Percentiles rank a stretch among this genome's conserved stretches.
phyloP scores from a whole-genome alignment of 768 basidiomycete genomes.

The Neoboletus brunneissimus region DNA sequence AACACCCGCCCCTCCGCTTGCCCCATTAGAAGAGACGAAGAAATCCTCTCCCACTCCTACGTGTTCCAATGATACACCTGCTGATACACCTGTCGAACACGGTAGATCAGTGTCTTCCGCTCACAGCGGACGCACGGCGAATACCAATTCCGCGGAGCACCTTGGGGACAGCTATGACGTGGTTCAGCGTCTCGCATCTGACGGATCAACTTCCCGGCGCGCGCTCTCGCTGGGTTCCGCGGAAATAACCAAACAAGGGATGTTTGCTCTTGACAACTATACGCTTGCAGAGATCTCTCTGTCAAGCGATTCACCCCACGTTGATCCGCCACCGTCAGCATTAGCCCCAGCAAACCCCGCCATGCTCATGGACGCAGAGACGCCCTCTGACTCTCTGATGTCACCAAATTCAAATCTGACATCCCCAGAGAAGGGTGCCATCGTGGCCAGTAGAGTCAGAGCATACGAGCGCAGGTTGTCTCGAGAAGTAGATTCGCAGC shows the following conservation, averaged over 20 bases:
- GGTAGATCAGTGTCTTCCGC: conserved; percentile 42
- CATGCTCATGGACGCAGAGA: neutral
- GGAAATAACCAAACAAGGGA: conserved; percentile 20
- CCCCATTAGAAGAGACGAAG: conserved; percentile 50
- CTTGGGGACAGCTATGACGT: conserved; percentile 70
- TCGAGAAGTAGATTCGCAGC: conserved; percentile 46
- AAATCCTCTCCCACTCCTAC: conserved; percentile 14
- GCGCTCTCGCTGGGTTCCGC: conserved; percentile 25
- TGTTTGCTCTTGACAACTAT: conserved; percentile 8
- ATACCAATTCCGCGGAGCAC: conserved; percentile 65
- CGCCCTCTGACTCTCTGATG: neutral
- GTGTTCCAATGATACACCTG: conserved; percentile 12
- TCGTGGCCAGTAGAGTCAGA: conserved; percentile 51
- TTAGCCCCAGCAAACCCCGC: conserved; percentile 2
- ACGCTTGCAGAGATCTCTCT: conserved; percentile 11
- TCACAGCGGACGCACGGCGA: conserved; percentile 59
- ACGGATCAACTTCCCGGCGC: conserved; percentile 27
- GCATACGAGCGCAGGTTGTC: conserved; percentile 60
- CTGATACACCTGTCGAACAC: conserved; percentile 23
- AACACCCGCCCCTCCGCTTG: conserved; percentile 66
- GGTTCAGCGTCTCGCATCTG: conserved; percentile 46
- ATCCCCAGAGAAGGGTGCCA: conserved; percentile 8
- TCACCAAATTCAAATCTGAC: neutral
- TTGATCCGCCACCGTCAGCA: conserved; percentile 21
- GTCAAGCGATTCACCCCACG: conserved; percentile 2